These are phyloP conservation scores for Takashimella koratensis DNA, from an alignment of 1,284 basidiomycete species.

Conservation along the genomic window DNA sequence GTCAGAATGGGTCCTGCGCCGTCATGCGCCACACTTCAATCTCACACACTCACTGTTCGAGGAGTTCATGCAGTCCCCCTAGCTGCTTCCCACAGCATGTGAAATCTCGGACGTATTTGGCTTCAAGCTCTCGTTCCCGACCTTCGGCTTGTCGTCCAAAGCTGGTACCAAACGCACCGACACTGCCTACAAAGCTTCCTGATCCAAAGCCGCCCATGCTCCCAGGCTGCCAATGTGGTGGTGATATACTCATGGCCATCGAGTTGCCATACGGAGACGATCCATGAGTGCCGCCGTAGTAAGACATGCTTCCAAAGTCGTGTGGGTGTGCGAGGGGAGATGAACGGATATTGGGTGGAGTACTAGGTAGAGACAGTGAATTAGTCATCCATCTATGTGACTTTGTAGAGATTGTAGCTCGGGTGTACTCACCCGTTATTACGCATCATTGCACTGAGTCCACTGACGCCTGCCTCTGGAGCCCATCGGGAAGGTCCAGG, in stretches of 20 bases:
- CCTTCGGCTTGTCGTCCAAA: conserved; percentile 40
- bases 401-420: too few relatives aligned
- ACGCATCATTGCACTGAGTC: conserved; percentile 15
- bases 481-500: conserved; percentile 7
- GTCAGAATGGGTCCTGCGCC: neutral
- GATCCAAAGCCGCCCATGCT: conserved; percentile 19
- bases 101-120: conserved; percentile 48
- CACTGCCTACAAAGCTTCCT: conserved; percentile 37
- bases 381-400: too few relatives aligned
- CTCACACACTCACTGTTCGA: conserved; percentile 47
- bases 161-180: conserved; percentile 39
- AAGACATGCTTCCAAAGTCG: neutral
- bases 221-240: conserved; percentile 37
- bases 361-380: too few relatives aligned
- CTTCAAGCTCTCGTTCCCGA: conserved; percentile 46
- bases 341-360: neutral
- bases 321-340: neutral
- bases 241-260: conserved; percentile 44
- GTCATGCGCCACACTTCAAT: neutral
- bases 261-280: conserved; percentile 24
- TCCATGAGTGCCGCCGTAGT: conserved; percentile 1
- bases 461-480: conserved; percentile 4
- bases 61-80: conserved; percentile 47
- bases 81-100: conserved; percentile 48
- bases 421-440: conserved; percentile 2